Evolutionary conservation across 1,284 basidiomycete genomes (phyloP).

Genomic region (Athelia psychrophila): DNA sequence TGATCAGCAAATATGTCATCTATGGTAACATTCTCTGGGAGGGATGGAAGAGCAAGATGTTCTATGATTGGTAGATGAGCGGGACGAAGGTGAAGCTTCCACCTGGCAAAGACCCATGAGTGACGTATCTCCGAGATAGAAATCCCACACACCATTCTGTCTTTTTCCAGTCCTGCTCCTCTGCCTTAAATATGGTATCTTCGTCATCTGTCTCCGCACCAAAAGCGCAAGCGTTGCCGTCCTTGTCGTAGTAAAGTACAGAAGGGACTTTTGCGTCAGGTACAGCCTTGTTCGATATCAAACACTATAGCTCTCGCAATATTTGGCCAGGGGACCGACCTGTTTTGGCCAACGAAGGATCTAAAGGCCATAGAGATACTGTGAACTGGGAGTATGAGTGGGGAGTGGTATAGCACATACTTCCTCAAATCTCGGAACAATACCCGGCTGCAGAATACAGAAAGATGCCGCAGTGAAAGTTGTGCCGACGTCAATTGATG

Average conservation of each 20-base stretch:
- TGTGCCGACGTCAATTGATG: slow-evolving; percentile 19
- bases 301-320: background rate
- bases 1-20: slow-evolving; percentile 16
- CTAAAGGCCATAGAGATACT: background rate
- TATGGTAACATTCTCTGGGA: slow-evolving; percentile 11
- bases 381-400: background rate
- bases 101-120: slow-evolving; percentile 13
- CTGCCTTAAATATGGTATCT: slow-evolving; percentile 5
- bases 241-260: slow-evolving; percentile 17
- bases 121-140: background rate
- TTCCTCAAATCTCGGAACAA: slow-evolving; percentile 9
- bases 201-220: slow-evolving; percentile 20
- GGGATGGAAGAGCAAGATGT: slow-evolving; percentile 3
- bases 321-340: no score
- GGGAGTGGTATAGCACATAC: background rate
- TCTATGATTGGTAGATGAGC: slow-evolving; percentile 10
- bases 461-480: slow-evolving; percentile 20
- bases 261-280: slow-evolving; percentile 21
- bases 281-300: background rate
- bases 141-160: slow-evolving; percentile 3
- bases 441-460: slow-evolving; percentile 10
- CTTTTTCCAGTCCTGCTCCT: slow-evolving; percentile 1
- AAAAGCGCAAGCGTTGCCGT: slow-evolving; percentile 7
- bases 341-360: slow-evolving; percentile 6
- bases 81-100: slow-evolving; percentile 20